Percentiles rank a stretch among this genome's conserved stretches.
phyloP scores from a whole-genome alignment of 768 basidiomycete species.

The Cyathus striatus region DNA sequence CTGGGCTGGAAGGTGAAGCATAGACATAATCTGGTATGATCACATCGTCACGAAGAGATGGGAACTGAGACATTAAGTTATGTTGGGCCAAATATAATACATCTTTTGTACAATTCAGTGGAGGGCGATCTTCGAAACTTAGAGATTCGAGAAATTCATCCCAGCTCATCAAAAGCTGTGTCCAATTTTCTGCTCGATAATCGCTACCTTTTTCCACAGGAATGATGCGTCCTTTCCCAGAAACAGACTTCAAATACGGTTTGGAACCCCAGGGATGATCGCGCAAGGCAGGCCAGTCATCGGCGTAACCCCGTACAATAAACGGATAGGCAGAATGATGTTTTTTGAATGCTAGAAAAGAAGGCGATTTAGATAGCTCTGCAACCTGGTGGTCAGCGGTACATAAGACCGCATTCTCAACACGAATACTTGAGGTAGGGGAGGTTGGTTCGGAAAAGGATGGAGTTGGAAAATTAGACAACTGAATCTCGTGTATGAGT shows the following conservation, averaged over 20 bases:
- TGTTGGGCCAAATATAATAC: slow-evolving; percentile 88
- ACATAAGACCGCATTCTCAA: slow-evolving; percentile 4
- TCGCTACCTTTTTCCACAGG: slow-evolving; percentile 88
- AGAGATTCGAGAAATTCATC: slow-evolving; percentile 60
- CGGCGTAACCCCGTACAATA: slow-evolving; percentile 58
- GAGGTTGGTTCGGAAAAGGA: background rate
- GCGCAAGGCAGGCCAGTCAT: slow-evolving; percentile 75
- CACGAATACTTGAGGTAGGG: no score
- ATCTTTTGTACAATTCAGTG: slow-evolving; percentile 12
- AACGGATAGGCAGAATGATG: slow-evolving; percentile 54
- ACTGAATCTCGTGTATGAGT: slow-evolving; percentile 61
- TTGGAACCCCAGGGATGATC: slow-evolving; percentile 66
- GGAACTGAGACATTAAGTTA: slow-evolving; percentile 81
- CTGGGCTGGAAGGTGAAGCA: slow-evolving; percentile 42
- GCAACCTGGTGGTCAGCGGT: slow-evolving; percentile 29
- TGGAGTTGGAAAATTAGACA: slow-evolving; percentile 5
- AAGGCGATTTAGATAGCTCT: slow-evolving; percentile 44
- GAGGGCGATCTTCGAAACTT: slow-evolving; percentile 24
- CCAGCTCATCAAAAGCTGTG: slow-evolving; percentile 74
- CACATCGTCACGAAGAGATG: slow-evolving; percentile 68
- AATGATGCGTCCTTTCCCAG: slow-evolving; percentile 80
- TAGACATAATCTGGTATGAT: slow-evolving; percentile 88
- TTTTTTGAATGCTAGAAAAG: slow-evolving; percentile 49
- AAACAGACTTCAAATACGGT: slow-evolving; percentile 61
- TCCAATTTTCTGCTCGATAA: slow-evolving; percentile 80